Base-by-base conservation (phyloP, 129 eudicot genomes). In the Chrysanthemum lavandulifolium region DNA sequence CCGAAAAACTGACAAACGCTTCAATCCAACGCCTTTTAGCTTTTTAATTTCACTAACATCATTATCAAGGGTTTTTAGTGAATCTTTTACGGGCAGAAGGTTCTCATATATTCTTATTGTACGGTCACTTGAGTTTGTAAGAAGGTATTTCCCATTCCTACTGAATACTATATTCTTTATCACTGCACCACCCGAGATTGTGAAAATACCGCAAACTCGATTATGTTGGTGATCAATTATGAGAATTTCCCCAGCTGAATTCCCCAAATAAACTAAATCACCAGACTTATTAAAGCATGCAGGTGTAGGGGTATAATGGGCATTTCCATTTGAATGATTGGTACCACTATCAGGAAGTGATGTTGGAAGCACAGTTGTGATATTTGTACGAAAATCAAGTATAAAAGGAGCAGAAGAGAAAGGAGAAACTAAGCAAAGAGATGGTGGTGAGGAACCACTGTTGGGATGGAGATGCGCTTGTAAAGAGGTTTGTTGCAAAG, bases 281-380 rank as follows among this genome's bases (percentile, higher is more conserved):
- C 97, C 97, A 15, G 73, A 72, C 74, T 89, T 92, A 76, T 86
- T 89, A 55, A 92, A 92, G 83, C 97, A 92, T 8, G 96, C 97
- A 48, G 89, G 84, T 43, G 87, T 86, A 36, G 97, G 91, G 13
- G 96, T 84, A 80, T 78, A 85, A 64, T 94, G 81, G 48, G 96
- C 82, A 16, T 86, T 80, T 53, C 91, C 92, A 68, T 91, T 96
- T 52, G 96, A 82, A 76, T 84, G 76, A 49, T 80, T 84, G 79
- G 52, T 68, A 62, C 72, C 85, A 23, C 72, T 62, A 29, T 77
- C 89, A 29, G 89, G 66, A 5, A 65, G 51, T 69, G 87, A 86
- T 23, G 79, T 81, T 13, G 97, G 94, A 79, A 92, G 87, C 61
- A 71, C 64, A 45, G 83, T 86, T 25, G 83, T 75, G 76, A 19